Base-by-base conservation (phyloP, 176 grass and related monocot genomes). In the Musa beccarii region DNA sequence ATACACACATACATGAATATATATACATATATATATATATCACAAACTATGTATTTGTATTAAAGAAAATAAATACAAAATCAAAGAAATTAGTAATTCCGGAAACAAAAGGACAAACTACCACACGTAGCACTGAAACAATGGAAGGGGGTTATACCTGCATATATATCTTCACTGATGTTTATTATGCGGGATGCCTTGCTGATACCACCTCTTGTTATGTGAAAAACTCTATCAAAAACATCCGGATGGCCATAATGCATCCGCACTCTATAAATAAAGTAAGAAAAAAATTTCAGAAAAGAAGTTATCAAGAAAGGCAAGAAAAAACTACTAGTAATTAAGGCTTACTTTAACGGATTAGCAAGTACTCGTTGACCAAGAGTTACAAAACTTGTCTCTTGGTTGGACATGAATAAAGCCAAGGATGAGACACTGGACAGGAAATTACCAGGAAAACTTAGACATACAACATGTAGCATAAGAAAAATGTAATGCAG, bases 171-270 rank as follows among this genome's bases (percentile, higher is more conserved):
- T 85, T 96, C 93, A 28, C 89, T 96, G 62, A 96, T 96, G 79
- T 96, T 96, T 81, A 96, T 92, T 63, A 84, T 81, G 16, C 89
- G 89, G 53, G 93, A 96, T 62, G 93, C 93, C 77, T 96, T 96
- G 78, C 93, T 96, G 22, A 96, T 96, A 59, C 93, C 93, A 64
- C 93, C 93, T 75, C 93, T 90, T 22, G 89, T 92, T 88, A 96
- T 88, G 87, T 96, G 93, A 80, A 96, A 96, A 84, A 96, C 68
- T 86, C 93, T 92, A 83, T 92, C 93, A 81, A 96, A 96, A 82
- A 96, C 93, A 92, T 96, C 93, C 57, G 93, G 93, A 73, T 96
- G 93, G 19, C 93, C 93, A 75, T 96, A 96, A 81, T 96, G 89
- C 93, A 96, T 96, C 66, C 93, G 91, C 29, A 96, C 89, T 79